These are phyloP conservation scores for Sporothrix schenckii DNA, from an alignment of 2,329 filamentous ascomycete species.

Conservation along the genomic window DNA sequence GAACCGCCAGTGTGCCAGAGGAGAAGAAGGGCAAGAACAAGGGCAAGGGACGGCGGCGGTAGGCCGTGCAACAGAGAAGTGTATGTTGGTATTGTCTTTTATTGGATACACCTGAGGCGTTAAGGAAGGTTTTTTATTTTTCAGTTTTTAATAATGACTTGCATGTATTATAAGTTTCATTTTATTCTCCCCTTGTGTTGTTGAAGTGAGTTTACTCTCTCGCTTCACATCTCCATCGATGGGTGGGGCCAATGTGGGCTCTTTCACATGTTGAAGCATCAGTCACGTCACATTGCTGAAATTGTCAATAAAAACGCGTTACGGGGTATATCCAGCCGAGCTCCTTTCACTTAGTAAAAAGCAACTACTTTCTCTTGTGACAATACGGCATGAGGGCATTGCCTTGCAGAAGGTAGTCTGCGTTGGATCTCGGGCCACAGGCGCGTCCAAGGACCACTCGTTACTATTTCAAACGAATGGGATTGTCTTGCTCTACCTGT, in stretches of 20 bases:
- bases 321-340: slow-evolving; percentile 8
- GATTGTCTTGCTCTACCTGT: neutral
- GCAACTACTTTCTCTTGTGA: neutral
- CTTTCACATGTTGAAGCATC: slow-evolving; percentile 18
- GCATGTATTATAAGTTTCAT: no score
- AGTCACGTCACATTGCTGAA: neutral
- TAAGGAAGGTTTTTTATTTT: neutral
- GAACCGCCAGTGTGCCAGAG: slow-evolving; percentile 68
- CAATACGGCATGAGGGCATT: neutral
- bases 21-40: slow-evolving; percentile 53
- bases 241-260: neutral
- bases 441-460: neutral
- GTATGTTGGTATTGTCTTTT: neutral
- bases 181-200: neutral
- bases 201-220: neutral
- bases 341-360: neutral
- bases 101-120: slow-evolving; percentile 4
- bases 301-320: neutral
- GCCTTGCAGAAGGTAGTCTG: neutral
- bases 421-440: neutral
- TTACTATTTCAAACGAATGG: neutral
- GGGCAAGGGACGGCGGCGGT: slow-evolving; percentile 32
- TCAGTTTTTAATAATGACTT: no score
- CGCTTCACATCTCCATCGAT: neutral
- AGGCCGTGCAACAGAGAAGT: neutral